Percentiles rank a stretch among this genome's conserved stretches.
phyloP scores from a whole-genome alignment of 345 rosid genomes.

The Eutrema yunnanense region DNA sequence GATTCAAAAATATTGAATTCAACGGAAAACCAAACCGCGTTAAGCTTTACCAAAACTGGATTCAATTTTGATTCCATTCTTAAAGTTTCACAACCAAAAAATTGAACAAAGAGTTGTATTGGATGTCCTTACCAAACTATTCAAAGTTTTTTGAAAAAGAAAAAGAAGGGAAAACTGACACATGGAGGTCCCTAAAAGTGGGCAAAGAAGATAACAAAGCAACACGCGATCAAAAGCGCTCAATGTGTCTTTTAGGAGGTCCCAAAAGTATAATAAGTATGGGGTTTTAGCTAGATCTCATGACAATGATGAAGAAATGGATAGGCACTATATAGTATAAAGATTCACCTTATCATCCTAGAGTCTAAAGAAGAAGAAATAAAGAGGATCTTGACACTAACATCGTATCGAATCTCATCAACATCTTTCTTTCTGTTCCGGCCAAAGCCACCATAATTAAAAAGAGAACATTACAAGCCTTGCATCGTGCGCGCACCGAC shows the following conservation, averaged over 20 bases:
- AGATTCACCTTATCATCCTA: conserved; percentile 32
- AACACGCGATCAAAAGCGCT: conserved; percentile 19
- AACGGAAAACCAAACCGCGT: not conserved
- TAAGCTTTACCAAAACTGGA: not conserved
- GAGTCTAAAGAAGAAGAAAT: not conserved
- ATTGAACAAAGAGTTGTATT: not conserved
- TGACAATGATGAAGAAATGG: conserved; percentile 28
- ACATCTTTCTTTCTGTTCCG: conserved; percentile 14
- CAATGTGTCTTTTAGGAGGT: conserved; percentile 22
- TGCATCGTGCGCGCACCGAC: conserved; percentile 32
- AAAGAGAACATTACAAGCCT: conserved; percentile 21
- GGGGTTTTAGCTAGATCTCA: conserved; percentile 18
- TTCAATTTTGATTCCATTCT: not conserved
- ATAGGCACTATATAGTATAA: conserved; percentile 30
- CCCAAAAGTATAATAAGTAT: conserved; percentile 19
- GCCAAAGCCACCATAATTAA: conserved; percentile 15
- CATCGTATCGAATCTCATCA: conserved; percentile 24
- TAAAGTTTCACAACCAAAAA: not conserved
- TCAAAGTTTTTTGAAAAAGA: not conserved
- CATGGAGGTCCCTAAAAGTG: conserved; percentile 24
- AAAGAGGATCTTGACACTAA: conserved; percentile 22
- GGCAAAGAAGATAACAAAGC: conserved; percentile 23
- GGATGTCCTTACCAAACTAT: conserved; percentile 1
- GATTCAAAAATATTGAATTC: not conserved
- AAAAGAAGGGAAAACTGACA: conserved; percentile 3